Conservation (phyloP, 1,284 basidiomycete species). For the Neolentinus lepideus region DNA sequence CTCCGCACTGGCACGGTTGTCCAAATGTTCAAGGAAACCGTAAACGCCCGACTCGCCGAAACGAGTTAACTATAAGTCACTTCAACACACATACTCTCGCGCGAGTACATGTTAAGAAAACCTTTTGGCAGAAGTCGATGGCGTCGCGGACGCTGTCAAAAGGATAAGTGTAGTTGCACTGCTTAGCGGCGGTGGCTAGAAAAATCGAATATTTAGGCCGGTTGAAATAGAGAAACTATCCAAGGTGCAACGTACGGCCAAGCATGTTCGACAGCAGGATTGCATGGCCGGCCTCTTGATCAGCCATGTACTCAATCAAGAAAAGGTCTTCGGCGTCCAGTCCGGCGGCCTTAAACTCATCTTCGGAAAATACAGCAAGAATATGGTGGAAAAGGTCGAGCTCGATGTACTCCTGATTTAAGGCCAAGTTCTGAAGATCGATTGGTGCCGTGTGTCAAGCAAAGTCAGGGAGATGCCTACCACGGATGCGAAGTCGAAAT, state of each 20-base stretch:
- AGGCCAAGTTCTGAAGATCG: conserved; percentile 33
- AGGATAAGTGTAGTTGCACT: conserved; percentile 57
- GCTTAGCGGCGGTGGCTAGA: conserved; percentile 29
- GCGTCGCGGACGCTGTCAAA: conserved; percentile 54
- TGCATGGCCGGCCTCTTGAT: conserved; percentile 53
- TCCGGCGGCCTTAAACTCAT: conserved; percentile 52
- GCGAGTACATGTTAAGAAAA: conserved; percentile 14
- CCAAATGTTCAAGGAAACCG: conserved; percentile 55
- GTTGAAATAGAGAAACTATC: background rate
- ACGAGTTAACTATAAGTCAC: conserved; percentile 28
- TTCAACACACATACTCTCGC: background rate
- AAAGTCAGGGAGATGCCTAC: background rate
- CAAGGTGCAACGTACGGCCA: conserved; percentile 19
- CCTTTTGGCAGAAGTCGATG: conserved; percentile 55
- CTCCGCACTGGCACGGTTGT: conserved; percentile 49
- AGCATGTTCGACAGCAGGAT: conserved; percentile 42
- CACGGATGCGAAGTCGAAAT: conserved; percentile 8
- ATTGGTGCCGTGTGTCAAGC: too few relatives aligned
- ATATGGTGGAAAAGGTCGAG: conserved; percentile 60
- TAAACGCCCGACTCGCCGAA: conserved; percentile 59
- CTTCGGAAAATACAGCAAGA: conserved; percentile 41
- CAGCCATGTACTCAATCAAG: conserved; percentile 50
- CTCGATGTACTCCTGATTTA: conserved; percentile 59
- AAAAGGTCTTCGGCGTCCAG: conserved; percentile 45
- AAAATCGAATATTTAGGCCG: conserved; percentile 1